Evolutionary conservation across 805 yeast genomes (phyloP).

Genomic region (Candida dendrica): DNA sequence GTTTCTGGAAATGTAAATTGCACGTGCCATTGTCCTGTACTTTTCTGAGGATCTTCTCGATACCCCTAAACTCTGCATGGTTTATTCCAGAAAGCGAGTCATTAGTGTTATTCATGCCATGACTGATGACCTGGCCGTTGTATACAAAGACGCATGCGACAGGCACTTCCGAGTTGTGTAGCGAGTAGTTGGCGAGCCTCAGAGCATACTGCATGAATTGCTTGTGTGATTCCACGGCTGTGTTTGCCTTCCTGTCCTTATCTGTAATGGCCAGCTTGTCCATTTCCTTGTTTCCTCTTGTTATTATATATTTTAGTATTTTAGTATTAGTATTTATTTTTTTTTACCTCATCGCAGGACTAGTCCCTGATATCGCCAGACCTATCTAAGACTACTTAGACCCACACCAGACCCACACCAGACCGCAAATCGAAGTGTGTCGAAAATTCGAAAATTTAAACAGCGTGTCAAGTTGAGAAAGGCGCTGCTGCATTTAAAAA

Average conservation of each 20-base stretch:
- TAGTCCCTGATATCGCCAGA: too few species aligned
- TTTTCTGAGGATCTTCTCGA: constrained; percentile 40
- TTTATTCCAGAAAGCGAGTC: constrained; percentile 77
- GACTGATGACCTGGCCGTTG: constrained; percentile 48
- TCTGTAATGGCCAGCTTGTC: too few species aligned
- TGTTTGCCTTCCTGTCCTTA: too few species aligned
- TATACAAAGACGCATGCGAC: constrained; percentile 74
- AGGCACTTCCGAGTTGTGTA: constrained; percentile 69
- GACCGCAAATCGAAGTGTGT: not conserved
- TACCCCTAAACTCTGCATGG: constrained; percentile 90
- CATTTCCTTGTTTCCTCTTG: not conserved
- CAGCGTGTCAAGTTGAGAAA: not conserved
- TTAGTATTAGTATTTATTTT: too few species aligned
- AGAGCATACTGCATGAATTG: constrained; percentile 45
- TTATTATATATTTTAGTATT: too few species aligned
- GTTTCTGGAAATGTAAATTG: constrained; percentile 9
- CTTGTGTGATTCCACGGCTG: constrained; percentile 8
- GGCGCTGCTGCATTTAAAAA: not conserved
- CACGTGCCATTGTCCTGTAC: constrained; percentile 17
- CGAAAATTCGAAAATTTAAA: not conserved
- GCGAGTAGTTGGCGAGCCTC: constrained; percentile 55
- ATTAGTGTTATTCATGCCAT: constrained; percentile 84
- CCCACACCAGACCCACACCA: not conserved
- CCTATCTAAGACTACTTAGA: not conserved
- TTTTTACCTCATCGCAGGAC: too few species aligned